Conservation (phyloP, 306 rosid genomes). For the Malus asiatica region DNA sequence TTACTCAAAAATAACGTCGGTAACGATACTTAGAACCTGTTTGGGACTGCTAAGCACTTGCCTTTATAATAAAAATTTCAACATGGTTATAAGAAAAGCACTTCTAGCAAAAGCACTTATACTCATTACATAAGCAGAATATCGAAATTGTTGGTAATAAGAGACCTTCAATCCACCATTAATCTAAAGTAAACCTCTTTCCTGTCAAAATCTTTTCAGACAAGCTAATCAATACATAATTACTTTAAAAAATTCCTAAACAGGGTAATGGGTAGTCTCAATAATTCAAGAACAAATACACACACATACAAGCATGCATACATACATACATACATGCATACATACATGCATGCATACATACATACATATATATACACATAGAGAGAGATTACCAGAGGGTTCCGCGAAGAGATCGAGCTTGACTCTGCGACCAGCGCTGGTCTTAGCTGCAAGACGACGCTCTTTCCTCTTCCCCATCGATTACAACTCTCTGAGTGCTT, state of each 20-base stretch:
- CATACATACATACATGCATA: background rate
- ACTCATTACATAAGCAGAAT: background rate
- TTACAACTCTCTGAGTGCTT: background rate
- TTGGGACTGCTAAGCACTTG: background rate
- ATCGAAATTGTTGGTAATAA: background rate
- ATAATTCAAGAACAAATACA: background rate
- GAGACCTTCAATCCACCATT: background rate
- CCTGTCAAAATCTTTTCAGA: background rate
- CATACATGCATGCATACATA: no score
- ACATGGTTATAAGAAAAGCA: background rate
- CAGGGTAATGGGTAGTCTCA: background rate
- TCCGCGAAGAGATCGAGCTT: slow-evolving; percentile 96
- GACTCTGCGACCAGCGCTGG: slow-evolving; percentile 91
- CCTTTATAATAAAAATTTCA: background rate
- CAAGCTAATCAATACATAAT: background rate
- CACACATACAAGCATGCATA: background rate
- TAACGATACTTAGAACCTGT: background rate
- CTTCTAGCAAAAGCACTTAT: background rate
- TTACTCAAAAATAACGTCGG: background rate
- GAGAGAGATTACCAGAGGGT: slow-evolving; percentile 72
- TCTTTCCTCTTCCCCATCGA: slow-evolving; percentile 94
- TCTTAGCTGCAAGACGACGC: slow-evolving; percentile 82
- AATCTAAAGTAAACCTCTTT: background rate
- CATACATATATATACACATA: background rate
- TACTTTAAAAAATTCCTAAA: background rate